These are phyloP conservation scores for Thielaviopsis punctulata DNA, from an alignment of 2,329 filamentous ascomycete species.

Conservation along the genomic window DNA sequence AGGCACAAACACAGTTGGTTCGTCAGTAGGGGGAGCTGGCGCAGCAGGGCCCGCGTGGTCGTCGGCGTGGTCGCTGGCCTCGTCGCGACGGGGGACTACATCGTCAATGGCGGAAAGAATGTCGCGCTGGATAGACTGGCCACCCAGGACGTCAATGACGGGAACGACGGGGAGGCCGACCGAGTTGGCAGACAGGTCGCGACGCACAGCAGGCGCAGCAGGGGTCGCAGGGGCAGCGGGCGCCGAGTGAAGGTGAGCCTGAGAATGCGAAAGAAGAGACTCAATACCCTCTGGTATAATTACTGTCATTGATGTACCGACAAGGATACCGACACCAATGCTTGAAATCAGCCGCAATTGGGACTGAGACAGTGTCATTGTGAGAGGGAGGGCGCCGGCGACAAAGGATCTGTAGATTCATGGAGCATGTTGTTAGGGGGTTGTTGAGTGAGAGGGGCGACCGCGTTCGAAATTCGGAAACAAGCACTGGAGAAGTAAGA, in stretches of 20 bases:
- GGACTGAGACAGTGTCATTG: constrained; percentile 70
- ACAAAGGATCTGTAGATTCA: constrained; percentile 64
- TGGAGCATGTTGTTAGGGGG: constrained; percentile 12
- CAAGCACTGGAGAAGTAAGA: constrained; percentile 12
- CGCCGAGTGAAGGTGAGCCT: constrained; percentile 20
- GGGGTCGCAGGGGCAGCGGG: neutral
- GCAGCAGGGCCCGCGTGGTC: neutral
- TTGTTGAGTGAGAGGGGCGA: constrained; percentile 2
- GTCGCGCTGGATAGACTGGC: constrained; percentile 5
- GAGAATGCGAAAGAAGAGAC: constrained; percentile 39
- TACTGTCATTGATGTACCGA: constrained; percentile 87
- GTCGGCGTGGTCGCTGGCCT: neutral
- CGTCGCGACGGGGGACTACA: constrained; percentile 12
- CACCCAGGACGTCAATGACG: neutral
- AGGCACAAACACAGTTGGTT: constrained; percentile 30
- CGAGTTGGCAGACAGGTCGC: neutral
- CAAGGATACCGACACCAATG: constrained; percentile 81
- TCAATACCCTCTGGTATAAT: constrained; percentile 96
- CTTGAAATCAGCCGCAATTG: constrained; percentile 81
- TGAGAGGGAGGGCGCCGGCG: constrained; percentile 77
- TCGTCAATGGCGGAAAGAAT: constrained; percentile 11
- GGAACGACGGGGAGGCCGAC: neutral
- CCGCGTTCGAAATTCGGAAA: constrained; percentile 12
- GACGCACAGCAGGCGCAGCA: neutral
- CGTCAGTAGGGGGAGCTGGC: constrained; percentile 17